A percentile compares a stretch with the other conserved stretches of the same genome.
Conservation (phyloP, 1,284 basidiomycete species). For the Coniferiporia weirii region DNA sequence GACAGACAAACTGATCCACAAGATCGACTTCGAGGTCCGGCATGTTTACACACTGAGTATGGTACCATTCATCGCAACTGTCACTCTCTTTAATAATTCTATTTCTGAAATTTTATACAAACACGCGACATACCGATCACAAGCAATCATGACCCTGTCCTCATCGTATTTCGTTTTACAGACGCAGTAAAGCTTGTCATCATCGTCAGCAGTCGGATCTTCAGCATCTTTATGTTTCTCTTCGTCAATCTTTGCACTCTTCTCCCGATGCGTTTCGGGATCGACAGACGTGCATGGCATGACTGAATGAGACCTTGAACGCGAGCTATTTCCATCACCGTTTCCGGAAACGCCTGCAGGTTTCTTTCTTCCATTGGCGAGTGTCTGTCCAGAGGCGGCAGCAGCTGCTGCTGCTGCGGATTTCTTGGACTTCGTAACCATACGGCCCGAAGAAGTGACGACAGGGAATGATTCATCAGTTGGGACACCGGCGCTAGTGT, state of each 20-base stretch:
- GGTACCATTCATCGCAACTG: conserved; percentile 89
- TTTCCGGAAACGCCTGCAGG: conserved; percentile 28
- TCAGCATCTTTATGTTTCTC: conserved; percentile 44
- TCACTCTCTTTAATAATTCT: neutral
- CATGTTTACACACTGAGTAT: conserved; percentile 75
- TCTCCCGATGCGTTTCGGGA: conserved; percentile 30
- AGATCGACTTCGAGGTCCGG: conserved; percentile 73
- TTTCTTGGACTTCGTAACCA: conserved; percentile 21
- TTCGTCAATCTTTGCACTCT: conserved; percentile 32
- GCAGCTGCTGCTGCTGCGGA: conserved; percentile 21
- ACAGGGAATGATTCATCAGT: conserved; percentile 11
- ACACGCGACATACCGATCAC: conserved; percentile 59
- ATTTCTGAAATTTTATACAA: conserved; percentile 3
- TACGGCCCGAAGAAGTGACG: conserved; percentile 18
- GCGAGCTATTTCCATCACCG: conserved; percentile 26
- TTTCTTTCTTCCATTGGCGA: conserved; percentile 26
- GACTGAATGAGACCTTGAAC: conserved; percentile 64
- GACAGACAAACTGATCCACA: conserved; percentile 84
- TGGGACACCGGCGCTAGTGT: neutral
- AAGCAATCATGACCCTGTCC: conserved; percentile 84
- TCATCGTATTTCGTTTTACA: conserved; percentile 80
- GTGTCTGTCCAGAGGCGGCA: conserved; percentile 13
- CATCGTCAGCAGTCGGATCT: conserved; percentile 53
- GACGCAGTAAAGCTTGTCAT: conserved; percentile 78
- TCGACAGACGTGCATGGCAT: conserved; percentile 47